Evolutionary conservation across 208 protist genomes (phyloP).

Genomic region (Acanthamoeba quina): DNA sequence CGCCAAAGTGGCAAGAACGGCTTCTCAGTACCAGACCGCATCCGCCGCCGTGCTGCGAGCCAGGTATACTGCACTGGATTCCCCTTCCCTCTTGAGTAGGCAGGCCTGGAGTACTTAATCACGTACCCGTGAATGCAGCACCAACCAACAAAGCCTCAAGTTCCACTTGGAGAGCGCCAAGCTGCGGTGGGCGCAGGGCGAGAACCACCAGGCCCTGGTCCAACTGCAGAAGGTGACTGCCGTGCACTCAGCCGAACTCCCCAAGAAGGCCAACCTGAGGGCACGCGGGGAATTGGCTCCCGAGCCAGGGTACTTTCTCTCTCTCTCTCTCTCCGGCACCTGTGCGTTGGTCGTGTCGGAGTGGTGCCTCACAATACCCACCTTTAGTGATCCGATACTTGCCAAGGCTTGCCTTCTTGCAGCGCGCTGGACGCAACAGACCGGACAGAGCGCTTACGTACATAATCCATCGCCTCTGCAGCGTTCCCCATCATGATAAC

Average conservation of each 20-base stretch:
- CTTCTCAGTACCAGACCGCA: slow-evolving; percentile 90
- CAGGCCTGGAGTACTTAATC: neutral
- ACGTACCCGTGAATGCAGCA: neutral
- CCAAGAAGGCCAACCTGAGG: slow-evolving; percentile 33
- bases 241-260: neutral
- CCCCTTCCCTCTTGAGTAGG: neutral
- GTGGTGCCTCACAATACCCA: neutral
- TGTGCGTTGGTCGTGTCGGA: neutral
- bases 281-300: neutral
- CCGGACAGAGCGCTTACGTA: slow-evolving; percentile 86
- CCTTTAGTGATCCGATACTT: slow-evolving; percentile 69
- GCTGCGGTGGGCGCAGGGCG: slow-evolving; percentile 92
- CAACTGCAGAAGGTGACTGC: slow-evolving; percentile 84
- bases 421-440: slow-evolving; percentile 92
- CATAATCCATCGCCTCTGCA: neutral
- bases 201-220: slow-evolving; percentile 90
- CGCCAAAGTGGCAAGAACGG: slow-evolving; percentile 91
- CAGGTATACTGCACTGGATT: neutral
- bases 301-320: slow-evolving; percentile 46
- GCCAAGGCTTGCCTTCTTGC: slow-evolving; percentile 91
- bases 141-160: neutral
- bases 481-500: neutral
- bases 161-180: slow-evolving; percentile 93
- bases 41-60: slow-evolving; percentile 90
- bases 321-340: neutral